Percentiles rank a stretch among this genome's conserved stretches.
Conservation (phyloP, 306 rosid species). For the Vigna unguiculata region DNA sequence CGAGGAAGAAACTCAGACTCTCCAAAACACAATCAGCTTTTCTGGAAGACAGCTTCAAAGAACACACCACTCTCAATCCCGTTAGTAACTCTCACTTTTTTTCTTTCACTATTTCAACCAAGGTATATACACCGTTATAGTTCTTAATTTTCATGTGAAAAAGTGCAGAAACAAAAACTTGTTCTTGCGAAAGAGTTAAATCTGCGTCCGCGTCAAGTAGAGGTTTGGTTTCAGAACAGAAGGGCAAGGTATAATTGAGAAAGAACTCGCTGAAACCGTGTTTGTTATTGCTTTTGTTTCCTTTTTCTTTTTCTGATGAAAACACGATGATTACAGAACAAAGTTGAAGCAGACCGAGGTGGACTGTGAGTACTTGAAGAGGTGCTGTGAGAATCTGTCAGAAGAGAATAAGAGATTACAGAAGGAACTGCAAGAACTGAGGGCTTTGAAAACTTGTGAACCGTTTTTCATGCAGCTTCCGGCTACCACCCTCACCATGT, state of each 20-base stretch:
- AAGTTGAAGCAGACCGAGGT: slow-evolving; percentile 98
- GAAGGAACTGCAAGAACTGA: slow-evolving; percentile 88
- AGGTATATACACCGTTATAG: not conserved
- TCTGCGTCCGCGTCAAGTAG: slow-evolving; percentile 98
- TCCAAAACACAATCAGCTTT: slow-evolving; percentile 90
- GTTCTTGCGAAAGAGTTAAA: slow-evolving; percentile 84
- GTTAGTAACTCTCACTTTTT: slow-evolving; percentile 41
- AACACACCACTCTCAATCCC: slow-evolving; percentile 91
- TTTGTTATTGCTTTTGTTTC: not conserved
- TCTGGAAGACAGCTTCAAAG: slow-evolving; percentile 94
- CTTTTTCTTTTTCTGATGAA: not conserved
- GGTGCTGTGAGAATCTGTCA: slow-evolving; percentile 88
- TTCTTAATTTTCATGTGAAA: not conserved
- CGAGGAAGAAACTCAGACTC: slow-evolving; percentile 90
- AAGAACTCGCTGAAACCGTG: not conserved
- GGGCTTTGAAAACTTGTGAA: slow-evolving; percentile 83
- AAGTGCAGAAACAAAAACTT: slow-evolving; percentile 82
- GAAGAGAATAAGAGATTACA: slow-evolving; percentile 94
- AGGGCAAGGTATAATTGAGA: slow-evolving; percentile 84
- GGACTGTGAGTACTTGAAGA: slow-evolving; percentile 91
- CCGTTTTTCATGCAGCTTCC: slow-evolving; percentile 96
- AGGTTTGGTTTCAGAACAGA: slow-evolving; percentile 99
- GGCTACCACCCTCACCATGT: slow-evolving; percentile 98
- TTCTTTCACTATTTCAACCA: not conserved
- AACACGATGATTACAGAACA: slow-evolving; percentile 56